Conservation (phyloP, 176 grass and related monocot genomes). For the Paspalum vaginatum region DNA sequence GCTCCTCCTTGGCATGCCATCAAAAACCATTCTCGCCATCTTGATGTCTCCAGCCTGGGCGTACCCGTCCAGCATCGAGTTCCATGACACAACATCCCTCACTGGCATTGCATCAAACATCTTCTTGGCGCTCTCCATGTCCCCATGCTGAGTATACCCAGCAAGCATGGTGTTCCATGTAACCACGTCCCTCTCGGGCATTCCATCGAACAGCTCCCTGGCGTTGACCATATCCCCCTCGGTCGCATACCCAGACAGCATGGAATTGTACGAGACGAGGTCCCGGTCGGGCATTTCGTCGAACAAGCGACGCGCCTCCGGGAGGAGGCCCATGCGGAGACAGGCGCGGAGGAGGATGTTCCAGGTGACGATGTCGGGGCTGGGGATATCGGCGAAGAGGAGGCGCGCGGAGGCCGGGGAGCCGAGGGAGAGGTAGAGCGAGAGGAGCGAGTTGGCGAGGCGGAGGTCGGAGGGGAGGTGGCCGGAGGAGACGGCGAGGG, state of each 20-base stretch:
- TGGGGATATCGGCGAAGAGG: slow-evolving; percentile 57
- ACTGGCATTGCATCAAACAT: slow-evolving; percentile 51
- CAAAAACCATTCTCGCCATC: slow-evolving; percentile 38
- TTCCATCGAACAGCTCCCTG: slow-evolving; percentile 42
- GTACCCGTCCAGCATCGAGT: slow-evolving; percentile 63
- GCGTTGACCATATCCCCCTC: slow-evolving; percentile 53
- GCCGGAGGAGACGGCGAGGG: slow-evolving; percentile 45
- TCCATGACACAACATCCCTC: slow-evolving; percentile 65
- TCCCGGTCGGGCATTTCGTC: slow-evolving; percentile 57
- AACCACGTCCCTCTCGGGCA: slow-evolving; percentile 55
- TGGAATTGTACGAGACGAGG: slow-evolving; percentile 56
- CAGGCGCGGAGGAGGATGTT: slow-evolving; percentile 62
- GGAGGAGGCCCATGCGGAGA: slow-evolving; percentile 48
- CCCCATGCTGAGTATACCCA: slow-evolving; percentile 35
- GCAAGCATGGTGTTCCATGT: slow-evolving; percentile 56
- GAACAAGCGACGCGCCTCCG: slow-evolving; percentile 51
- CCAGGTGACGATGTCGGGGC: slow-evolving; percentile 64
- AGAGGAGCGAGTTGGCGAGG: slow-evolving; percentile 54
- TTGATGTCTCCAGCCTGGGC: slow-evolving; percentile 4
- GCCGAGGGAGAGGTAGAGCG: slow-evolving; percentile 42
- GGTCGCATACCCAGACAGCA: slow-evolving; percentile 41
- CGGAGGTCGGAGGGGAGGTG: slow-evolving; percentile 47
- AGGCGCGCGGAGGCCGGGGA: slow-evolving; percentile 40
- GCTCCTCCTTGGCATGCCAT: slow-evolving; percentile 56
- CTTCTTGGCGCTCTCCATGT: slow-evolving; percentile 42